Conservation (phyloP, 2,329 filamentous ascomycete genomes). For the Sporothrix euskadiensis region DNA sequence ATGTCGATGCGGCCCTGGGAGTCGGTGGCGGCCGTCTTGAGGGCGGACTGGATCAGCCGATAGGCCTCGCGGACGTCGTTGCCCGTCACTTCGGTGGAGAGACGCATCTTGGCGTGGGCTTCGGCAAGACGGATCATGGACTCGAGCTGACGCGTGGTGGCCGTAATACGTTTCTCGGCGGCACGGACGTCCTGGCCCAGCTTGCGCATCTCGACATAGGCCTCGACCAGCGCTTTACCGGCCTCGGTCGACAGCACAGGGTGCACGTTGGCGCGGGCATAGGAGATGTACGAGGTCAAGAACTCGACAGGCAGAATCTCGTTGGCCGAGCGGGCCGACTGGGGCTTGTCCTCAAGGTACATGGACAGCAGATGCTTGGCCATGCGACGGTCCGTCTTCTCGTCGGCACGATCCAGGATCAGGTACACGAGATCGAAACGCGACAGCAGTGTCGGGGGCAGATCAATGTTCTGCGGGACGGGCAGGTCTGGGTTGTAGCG, state of each 20-base stretch:
- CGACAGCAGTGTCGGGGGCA: constrained; percentile 90
- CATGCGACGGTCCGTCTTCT: constrained; percentile 81
- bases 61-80: constrained; percentile 88
- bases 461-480: constrained; percentile 96
- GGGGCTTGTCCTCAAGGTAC: constrained; percentile 93
- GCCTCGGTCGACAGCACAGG: constrained; percentile 78
- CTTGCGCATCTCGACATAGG: constrained; percentile 93
- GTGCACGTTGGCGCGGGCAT: constrained; percentile 83
- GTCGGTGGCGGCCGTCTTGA: constrained; percentile 98
- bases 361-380: constrained; percentile 92
- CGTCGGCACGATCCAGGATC: constrained; percentile 90
- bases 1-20: constrained; percentile 92
- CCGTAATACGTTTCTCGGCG: constrained; percentile 93
- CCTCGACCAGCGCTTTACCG: constrained; percentile 76
- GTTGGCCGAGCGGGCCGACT: constrained; percentile 70
- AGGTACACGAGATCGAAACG: constrained; percentile 97
- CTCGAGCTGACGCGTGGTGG: constrained; percentile 93
- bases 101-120: constrained; percentile 96
- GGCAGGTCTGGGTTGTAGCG: constrained; percentile 96
- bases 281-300: constrained; percentile 94
- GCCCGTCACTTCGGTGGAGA: constrained; percentile 71
- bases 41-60: constrained; percentile 85
- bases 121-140: constrained; percentile 97
- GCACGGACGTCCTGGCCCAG: constrained; percentile 85
- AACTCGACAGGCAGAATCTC: constrained; percentile 94